Evolutionary conservation across 306 rosid genomes (phyloP).

Genomic region (Arachis hypogaea): DNA sequence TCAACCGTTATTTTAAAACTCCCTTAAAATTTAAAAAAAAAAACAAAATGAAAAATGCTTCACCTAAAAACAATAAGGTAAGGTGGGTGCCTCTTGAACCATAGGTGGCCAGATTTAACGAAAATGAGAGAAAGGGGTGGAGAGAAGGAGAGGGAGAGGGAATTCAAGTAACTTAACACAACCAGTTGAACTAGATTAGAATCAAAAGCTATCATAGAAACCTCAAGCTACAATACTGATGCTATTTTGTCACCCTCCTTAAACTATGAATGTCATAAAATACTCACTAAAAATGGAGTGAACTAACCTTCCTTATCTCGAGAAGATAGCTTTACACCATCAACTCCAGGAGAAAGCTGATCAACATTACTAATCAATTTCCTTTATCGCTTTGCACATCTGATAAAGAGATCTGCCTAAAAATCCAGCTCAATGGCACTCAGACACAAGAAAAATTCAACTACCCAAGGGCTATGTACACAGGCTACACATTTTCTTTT

Average conservation of each 20-base stretch:
- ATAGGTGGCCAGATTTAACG: too few relatives aligned
- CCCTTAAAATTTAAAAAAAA: too few relatives aligned
- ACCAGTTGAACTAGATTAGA: constrained; percentile 38
- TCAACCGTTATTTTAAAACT: too few relatives aligned
- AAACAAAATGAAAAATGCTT: background rate
- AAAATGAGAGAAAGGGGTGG: background rate
- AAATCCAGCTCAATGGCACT: constrained; percentile 29
- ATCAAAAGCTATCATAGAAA: background rate
- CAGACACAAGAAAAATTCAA: constrained; percentile 22
- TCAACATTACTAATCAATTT: too few relatives aligned
- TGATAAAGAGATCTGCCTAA: constrained; percentile 34
- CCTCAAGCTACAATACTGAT: constrained; percentile 12
- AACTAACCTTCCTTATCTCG: constrained; percentile 63
- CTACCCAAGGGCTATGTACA: constrained; percentile 2
- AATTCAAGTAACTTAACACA: constrained; percentile 25
- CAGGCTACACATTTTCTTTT: background rate
- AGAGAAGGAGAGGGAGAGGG: background rate
- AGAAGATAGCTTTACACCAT: constrained; percentile 46
- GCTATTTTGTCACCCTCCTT: constrained; percentile 24
- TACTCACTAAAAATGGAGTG: constrained; percentile 22
- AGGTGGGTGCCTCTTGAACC: background rate
- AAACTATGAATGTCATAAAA: constrained; percentile 34
- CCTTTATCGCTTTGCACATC: constrained; percentile 12
- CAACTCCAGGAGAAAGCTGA: too few relatives aligned
- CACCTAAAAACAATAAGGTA: constrained; percentile 27